Evolutionary conservation across 1,139 yeast species (phyloP), one percentile per base, ranked within the genome.

Genomic region (Geotrichum citri-aurantii): DNA sequence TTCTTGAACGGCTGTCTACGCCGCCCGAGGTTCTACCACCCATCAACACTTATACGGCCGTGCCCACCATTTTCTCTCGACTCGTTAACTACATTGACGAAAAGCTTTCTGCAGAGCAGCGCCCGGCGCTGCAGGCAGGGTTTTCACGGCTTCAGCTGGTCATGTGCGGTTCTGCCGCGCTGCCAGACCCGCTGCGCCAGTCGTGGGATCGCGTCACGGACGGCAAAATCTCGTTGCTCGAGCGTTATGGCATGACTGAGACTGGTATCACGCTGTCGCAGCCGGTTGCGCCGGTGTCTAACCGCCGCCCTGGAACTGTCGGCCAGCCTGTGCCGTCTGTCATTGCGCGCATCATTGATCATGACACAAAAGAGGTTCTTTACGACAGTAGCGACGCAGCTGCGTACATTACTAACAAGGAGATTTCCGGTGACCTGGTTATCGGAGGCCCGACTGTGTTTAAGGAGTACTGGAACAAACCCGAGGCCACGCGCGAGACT

Each of bases 81-180:
- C 62, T 71, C 19, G 65, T 70, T 12, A 58, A 65, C 21, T 63
- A 66, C 42, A 60, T 71, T 59, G 61, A 66, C 37, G 47, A 65
- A 2, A 56, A 66, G 21, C 46, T 57, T 2, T 52, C 59, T 10
- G 24, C 62, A 54, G 26, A 56, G 52, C 55, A 31, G 55, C 56
- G 52, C 14, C 26, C 59, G 3, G 59, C 54, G 33, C 29, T 65
- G 61, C 52, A 62, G 60, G 50, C 53, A 23, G 50, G 69, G 63
- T 23, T 62, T 64, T 29, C 54, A 50, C 48, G 37, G 53, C 58
- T 71, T 48, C 56, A 68, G 37, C 64, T 73, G 49, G 73, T 71
- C 31, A 71, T 73, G 73, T 71, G 75, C 58, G 76, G 76, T 3
- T 71, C 75, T 4, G 76, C 76, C 3, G 75, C 76, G 2, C 66